Conservation (phyloP, 2,329 filamentous ascomycete genomes). For the Sarocladium strictum region DNA sequence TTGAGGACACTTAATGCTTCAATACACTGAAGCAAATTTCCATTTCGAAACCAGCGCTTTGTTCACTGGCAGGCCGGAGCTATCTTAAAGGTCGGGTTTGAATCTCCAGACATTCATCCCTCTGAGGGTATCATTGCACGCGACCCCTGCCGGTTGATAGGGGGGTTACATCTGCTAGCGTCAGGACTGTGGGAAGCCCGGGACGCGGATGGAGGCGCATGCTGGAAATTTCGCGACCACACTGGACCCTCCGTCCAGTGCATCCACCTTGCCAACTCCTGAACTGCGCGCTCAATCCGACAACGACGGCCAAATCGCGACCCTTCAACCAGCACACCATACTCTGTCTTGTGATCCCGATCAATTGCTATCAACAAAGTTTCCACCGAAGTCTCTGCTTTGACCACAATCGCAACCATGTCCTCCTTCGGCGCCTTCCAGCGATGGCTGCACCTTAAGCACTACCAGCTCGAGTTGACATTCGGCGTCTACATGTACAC, state of each 20-base stretch:
- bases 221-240: constrained; percentile 6
- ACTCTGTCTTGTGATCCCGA: too few species aligned
- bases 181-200: constrained; percentile 3
- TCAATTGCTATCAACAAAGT: too few species aligned
- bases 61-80: too few species aligned
- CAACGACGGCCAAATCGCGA: neutral
- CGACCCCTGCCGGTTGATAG: neutral
- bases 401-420: constrained; percentile 18
- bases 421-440: constrained; percentile 50
- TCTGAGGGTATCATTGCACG: neutral
- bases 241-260: neutral
- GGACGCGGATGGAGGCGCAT: neutral
- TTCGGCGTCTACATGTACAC: constrained; percentile 97
- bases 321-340: neutral
- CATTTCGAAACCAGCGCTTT: too few species aligned
- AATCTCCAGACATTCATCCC: neutral
- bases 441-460: constrained; percentile 87
- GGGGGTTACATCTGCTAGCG: neutral
- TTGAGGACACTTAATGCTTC: too few species aligned
- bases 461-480: constrained; percentile 97
- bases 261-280: neutral
- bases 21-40: too few species aligned
- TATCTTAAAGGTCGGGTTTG: neutral
- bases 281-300: neutral
- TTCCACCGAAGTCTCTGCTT: neutral